Evolutionary conservation across 2,329 filamentous ascomycete species (phyloP).

Genomic region (Paraphoma chrysanthemicola): DNA sequence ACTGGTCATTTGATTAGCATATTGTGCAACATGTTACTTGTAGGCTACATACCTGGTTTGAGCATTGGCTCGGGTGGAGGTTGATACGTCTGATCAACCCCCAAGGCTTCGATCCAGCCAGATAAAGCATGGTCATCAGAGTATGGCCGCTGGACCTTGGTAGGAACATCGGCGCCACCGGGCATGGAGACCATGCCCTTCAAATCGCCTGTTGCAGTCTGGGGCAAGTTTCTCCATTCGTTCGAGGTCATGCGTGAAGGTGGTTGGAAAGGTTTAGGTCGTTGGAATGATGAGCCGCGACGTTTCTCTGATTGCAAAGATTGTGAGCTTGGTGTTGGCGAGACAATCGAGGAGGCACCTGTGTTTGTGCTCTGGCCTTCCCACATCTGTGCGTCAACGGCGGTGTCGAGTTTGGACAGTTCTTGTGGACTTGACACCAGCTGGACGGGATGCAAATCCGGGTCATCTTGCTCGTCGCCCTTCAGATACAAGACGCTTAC

Average conservation of each 20-base stretch:
- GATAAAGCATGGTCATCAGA: constrained; percentile 71
- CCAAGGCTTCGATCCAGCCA: constrained; percentile 89
- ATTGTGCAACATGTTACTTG: constrained; percentile 7
- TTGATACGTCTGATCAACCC: constrained; percentile 85
- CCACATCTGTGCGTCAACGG: constrained; percentile 53
- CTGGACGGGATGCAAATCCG: constrained; percentile 77
- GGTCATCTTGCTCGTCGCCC: constrained; percentile 79
- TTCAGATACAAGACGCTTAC: constrained; percentile 80
- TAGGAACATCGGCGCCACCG: constrained; percentile 58
- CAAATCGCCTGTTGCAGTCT: constrained; percentile 60
- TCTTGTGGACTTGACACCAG: constrained; percentile 73
- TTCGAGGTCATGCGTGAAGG: constrained; percentile 55
- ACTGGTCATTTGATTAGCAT: constrained; percentile 56
- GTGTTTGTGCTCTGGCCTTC: constrained; percentile 61
- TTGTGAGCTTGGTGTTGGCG: constrained; percentile 57
- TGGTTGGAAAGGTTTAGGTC: constrained; percentile 52
- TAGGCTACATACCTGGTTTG: constrained; percentile 63
- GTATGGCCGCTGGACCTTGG: constrained; percentile 62
- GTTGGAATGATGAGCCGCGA: constrained; percentile 53
- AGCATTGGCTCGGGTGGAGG: constrained; percentile 75
- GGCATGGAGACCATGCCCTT: constrained; percentile 52
- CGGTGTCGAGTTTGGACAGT: constrained; percentile 60
- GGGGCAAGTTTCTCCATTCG: constrained; percentile 66
- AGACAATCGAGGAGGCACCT: constrained; percentile 61
- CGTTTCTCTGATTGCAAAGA: constrained; percentile 52